Evolutionary conservation across 352 stramenopile species (phyloP).

Genomic region (Globisporangium spinosum): DNA sequence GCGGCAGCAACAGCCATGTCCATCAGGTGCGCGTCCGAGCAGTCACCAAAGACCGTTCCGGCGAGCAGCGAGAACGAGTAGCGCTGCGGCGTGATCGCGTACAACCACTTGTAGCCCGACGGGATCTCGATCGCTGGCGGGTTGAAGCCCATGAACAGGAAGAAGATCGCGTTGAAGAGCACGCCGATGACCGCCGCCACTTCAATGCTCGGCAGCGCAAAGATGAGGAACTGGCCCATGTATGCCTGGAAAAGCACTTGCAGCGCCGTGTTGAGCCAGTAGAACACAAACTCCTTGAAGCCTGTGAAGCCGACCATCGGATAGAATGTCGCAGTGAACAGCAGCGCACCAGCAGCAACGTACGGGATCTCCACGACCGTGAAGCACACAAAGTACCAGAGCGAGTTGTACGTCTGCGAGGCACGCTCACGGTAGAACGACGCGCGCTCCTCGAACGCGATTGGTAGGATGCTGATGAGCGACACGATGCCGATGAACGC

Average conservation of each 20-base stretch:
- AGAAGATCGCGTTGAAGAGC: slow-evolving; percentile 42
- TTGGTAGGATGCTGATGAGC: slow-evolving; percentile 62
- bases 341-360: slow-evolving; percentile 27
- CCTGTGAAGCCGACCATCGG: slow-evolving; percentile 49
- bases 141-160: slow-evolving; percentile 53
- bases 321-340: slow-evolving; percentile 72
- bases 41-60: slow-evolving; percentile 27
- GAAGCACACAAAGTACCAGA: slow-evolving; percentile 56
- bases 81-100: slow-evolving; percentile 30
- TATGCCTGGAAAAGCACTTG: slow-evolving; percentile 56
- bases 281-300: slow-evolving; percentile 47
- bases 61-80: slow-evolving; percentile 31
- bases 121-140: slow-evolving; percentile 30
- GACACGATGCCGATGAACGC: slow-evolving; percentile 74
- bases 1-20: neutral
- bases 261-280: slow-evolving; percentile 61
- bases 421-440: slow-evolving; percentile 89
- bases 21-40: slow-evolving; percentile 21
- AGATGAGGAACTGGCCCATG: slow-evolving; percentile 68
- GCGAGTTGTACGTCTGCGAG: slow-evolving; percentile 74
- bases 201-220: slow-evolving; percentile 34
- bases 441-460: slow-evolving; percentile 77
- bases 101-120: slow-evolving; percentile 40
- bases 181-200: slow-evolving; percentile 33
- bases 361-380: slow-evolving; percentile 77